Conservation (phyloP, 176 grass and related monocot genomes). For the Metroxylon sagu region DNA sequence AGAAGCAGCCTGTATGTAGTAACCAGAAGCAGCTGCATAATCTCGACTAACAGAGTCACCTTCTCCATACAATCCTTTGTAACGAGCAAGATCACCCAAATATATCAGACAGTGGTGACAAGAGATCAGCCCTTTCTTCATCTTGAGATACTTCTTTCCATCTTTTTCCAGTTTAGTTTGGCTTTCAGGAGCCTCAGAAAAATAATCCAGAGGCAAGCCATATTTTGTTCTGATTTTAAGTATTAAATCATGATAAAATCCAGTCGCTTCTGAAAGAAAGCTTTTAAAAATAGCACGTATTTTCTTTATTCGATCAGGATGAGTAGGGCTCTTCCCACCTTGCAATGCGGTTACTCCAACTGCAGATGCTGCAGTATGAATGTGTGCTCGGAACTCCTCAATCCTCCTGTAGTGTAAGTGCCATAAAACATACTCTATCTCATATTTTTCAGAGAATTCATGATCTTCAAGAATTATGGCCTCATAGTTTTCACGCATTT, state of each 20-base stretch:
- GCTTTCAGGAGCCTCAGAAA: constrained; percentile 41
- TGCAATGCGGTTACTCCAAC: neutral
- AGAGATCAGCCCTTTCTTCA: constrained; percentile 71
- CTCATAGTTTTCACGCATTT: constrained; percentile 92
- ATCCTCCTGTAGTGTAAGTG: constrained; percentile 93
- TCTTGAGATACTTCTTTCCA: constrained; percentile 37
- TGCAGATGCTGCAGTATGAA: constrained; percentile 31
- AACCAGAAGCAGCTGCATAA: constrained; percentile 72
- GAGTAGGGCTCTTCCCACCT: constrained; percentile 44
- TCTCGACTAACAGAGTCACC: constrained; percentile 55
- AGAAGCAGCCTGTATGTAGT: constrained; percentile 71
- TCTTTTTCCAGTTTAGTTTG: constrained; percentile 28
- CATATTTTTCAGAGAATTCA: constrained; percentile 78
- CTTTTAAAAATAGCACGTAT: constrained; percentile 54
- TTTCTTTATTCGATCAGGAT: constrained; percentile 52
- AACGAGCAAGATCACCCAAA: constrained; percentile 86
- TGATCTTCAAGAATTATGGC: constrained; percentile 71
- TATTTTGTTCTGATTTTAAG: constrained; percentile 79
- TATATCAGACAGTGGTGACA: constrained; percentile 93
- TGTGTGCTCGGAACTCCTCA: constrained; percentile 81
- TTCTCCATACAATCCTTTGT: constrained; percentile 80
- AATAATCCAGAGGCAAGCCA: constrained; percentile 59
- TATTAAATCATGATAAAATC: constrained; percentile 89
- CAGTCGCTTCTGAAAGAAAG: constrained; percentile 83
- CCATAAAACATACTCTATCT: constrained; percentile 76